These are phyloP conservation scores for Pterulicium gracile DNA, from an alignment of 1,284 basidiomycete species.

Conservation along the genomic window DNA sequence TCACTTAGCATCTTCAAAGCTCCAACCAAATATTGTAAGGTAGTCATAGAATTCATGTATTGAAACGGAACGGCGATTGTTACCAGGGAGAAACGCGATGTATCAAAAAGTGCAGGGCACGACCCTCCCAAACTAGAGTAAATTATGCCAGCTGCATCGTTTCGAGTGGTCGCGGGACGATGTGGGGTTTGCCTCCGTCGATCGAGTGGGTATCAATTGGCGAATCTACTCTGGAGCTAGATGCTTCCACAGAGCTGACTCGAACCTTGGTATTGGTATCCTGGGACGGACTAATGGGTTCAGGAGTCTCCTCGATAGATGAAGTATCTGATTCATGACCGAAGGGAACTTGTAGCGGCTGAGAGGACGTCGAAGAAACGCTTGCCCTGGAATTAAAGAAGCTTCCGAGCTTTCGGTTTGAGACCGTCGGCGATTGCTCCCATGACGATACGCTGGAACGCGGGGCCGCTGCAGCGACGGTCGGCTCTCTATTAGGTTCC, in stretches of 20 bases:
- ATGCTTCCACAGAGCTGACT: slow-evolving; percentile 6
- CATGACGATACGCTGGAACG: neutral
- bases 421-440: neutral
- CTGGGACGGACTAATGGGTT: neutral
- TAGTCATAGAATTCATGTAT: too few species aligned
- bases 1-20: too few species aligned
- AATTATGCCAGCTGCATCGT: too few species aligned
- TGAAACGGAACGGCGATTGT: too few species aligned
- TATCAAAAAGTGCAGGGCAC: too few species aligned
- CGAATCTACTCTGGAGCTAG: slow-evolving; percentile 10
- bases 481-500: slow-evolving; percentile 1
- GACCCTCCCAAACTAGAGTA: too few species aligned
- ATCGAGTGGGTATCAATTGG: neutral
- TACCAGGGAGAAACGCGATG: too few species aligned
- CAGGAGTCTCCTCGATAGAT: neutral
- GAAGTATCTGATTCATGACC: slow-evolving; percentile 4
- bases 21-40: too few species aligned
- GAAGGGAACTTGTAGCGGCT: slow-evolving; percentile 2
- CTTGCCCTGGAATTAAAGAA: neutral
- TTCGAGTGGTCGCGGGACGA: too few species aligned
- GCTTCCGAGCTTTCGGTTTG: neutral
- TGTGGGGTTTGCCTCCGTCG: too few species aligned
- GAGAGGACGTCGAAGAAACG: slow-evolving; percentile 7
- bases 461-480: neutral
- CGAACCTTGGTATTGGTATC: neutral